Evolutionary conservation across 345 rosid species (phyloP).

Genomic region (Bruguiera parviflora): DNA sequence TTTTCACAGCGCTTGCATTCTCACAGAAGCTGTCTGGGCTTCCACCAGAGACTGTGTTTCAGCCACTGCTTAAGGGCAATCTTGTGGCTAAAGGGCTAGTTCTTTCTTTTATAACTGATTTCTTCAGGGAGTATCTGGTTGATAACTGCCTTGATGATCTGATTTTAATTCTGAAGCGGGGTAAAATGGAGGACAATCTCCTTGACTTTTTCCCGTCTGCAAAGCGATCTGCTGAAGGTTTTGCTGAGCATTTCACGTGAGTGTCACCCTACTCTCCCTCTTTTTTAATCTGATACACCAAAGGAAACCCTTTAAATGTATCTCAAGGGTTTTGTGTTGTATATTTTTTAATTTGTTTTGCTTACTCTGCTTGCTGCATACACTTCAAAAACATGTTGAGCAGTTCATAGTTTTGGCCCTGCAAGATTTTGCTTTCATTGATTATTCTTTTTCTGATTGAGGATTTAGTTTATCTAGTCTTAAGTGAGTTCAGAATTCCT

Average conservation of each 20-base stretch:
- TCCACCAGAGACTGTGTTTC: constrained; percentile 96
- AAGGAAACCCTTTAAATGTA: no score
- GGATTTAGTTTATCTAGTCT: no score
- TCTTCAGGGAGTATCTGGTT: constrained; percentile 93
- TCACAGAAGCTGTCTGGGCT: constrained; percentile 98
- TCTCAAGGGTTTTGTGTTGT: no score
- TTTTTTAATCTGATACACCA: neutral
- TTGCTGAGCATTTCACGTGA: constrained; percentile 96
- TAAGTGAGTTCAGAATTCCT: no score
- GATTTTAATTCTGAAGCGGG: constrained; percentile 86
- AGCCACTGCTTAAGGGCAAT: constrained; percentile 96
- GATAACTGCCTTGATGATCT: constrained; percentile 95
- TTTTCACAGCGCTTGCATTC: constrained; percentile 95
- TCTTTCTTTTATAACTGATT: constrained; percentile 86
- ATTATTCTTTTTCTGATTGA: neutral
- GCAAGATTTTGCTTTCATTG: neutral
- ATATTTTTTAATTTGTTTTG: no score
- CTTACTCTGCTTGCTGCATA: no score
- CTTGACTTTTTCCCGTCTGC: constrained; percentile 76
- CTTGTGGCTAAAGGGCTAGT: constrained; percentile 99
- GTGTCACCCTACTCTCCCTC: constrained; percentile 18
- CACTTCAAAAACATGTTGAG: no score
- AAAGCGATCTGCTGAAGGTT: constrained; percentile 78
- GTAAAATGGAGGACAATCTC: constrained; percentile 91
- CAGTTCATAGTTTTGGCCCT: neutral